Conservation (phyloP, 352 stramenopile genomes). For the Globisporangium camurandrum region DNA sequence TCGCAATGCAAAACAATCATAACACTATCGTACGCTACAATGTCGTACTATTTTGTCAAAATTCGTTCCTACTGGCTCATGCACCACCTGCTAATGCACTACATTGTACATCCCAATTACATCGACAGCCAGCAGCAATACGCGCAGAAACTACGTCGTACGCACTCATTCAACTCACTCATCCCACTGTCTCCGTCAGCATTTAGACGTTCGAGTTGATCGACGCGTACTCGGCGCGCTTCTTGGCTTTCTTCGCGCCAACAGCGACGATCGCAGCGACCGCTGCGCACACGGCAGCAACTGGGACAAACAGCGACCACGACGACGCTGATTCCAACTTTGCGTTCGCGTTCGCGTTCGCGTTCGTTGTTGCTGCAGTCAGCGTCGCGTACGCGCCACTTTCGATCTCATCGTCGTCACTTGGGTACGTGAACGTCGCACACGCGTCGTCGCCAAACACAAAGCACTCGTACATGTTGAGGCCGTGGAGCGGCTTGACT, state of each 20-base stretch:
- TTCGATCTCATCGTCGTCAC: conserved; percentile 58
- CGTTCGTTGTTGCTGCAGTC: no score
- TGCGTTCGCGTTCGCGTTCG: neutral
- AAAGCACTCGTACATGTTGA: conserved; percentile 83
- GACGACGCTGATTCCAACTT: neutral
- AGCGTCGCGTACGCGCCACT: conserved; percentile 18
- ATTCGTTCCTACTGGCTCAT: no score
- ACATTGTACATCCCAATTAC: no score
- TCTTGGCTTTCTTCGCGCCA: conserved; percentile 32
- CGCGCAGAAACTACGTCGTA: no score
- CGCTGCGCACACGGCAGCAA: conserved; percentile 21
- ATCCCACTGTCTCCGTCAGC: no score
- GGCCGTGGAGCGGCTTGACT: conserved; percentile 60
- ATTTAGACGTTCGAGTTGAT: conserved; percentile 34
- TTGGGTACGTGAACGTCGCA: conserved; percentile 50
- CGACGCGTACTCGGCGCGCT: conserved; percentile 29
- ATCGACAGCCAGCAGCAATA: no score
- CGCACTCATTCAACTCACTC: no score
- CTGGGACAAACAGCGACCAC: conserved; percentile 11
- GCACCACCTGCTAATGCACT: no score
- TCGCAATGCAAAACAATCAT: no score
- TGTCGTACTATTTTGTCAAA: no score
- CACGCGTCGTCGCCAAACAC: conserved; percentile 53
- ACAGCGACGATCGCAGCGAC: conserved; percentile 25
- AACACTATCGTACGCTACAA: no score